phyloP scores from a whole-genome alignment of 495 filamentous ascomycete genomes.

The Friedmanniomyces endolithicus region DNA sequence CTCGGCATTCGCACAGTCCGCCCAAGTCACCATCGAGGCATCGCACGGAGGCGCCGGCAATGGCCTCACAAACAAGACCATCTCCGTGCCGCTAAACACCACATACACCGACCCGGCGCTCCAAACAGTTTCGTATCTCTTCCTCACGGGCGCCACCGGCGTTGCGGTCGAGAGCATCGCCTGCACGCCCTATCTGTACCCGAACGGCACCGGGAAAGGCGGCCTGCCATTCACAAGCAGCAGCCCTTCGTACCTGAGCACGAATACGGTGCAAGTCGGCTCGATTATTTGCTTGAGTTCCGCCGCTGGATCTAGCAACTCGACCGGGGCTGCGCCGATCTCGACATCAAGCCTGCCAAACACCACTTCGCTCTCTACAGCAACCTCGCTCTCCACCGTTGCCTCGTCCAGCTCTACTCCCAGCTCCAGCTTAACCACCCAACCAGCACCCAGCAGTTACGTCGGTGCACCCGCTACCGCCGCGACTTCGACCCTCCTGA shows the following conservation, averaged over 20 bases:
- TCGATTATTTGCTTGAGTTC: conserved; percentile 6
- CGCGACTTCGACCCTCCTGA: background rate
- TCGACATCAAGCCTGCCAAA: background rate
- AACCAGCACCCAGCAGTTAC: background rate
- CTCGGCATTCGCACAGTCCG: background rate
- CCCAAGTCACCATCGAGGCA: conserved; percentile 8
- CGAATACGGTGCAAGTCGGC: conserved; percentile 17
- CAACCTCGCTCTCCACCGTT: background rate
- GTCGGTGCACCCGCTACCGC: background rate
- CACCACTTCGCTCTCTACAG: background rate
- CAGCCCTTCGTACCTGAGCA: conserved; percentile 6
- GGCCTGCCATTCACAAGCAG: conserved; percentile 11
- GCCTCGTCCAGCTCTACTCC: background rate
- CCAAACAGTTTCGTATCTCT: conserved; percentile 16
- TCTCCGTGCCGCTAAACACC: conserved; percentile 11
- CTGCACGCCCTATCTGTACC: conserved; percentile 10
- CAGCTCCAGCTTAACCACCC: background rate
- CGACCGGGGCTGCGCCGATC: too few relatives aligned
- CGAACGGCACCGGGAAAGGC: conserved; percentile 10
- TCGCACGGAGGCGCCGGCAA: conserved; percentile 15
- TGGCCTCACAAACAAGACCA: conserved; percentile 18
- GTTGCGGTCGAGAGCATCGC: conserved; percentile 8
- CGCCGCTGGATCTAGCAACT: background rate
- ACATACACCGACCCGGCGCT: conserved; percentile 15
- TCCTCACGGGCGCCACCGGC: conserved; percentile 10